These are phyloP conservation scores for Monosporascus sp. DNA, from an alignment of 2,329 filamentous ascomycete species.

Conservation along the genomic window DNA sequence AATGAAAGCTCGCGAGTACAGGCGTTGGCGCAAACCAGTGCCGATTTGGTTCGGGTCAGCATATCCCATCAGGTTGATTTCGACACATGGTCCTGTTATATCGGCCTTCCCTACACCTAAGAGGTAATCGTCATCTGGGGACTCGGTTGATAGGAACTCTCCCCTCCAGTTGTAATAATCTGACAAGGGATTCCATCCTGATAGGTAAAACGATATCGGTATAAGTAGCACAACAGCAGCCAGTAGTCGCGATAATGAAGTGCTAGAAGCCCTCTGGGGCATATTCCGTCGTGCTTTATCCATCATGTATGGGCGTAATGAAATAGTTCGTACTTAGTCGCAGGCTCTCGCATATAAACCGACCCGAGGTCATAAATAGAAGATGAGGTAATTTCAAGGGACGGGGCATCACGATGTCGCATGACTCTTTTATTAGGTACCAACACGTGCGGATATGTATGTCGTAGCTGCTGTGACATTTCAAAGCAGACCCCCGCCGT, in stretches of 20 bases:
- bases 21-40: slow-evolving; percentile 76
- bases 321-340: background rate
- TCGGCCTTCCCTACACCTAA: slow-evolving; percentile 54
- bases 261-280: background rate
- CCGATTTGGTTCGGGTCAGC: slow-evolving; percentile 80
- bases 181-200: background rate
- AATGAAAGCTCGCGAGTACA: slow-evolving; percentile 88
- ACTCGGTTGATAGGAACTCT: background rate
- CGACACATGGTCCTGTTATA: slow-evolving; percentile 69
- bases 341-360: background rate
- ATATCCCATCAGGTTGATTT: slow-evolving; percentile 89
- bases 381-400: background rate
- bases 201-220: background rate
- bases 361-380: background rate
- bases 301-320: background rate
- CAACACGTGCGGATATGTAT: background rate
- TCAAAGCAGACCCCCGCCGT: background rate
- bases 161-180: background rate
- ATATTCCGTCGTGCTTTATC: background rate
- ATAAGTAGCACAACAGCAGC: background rate
- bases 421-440: background rate
- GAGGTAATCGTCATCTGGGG: slow-evolving; percentile 37
- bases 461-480: background rate
- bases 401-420: background rate
- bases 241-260: background rate